Evolutionary conservation across 805 yeast species (phyloP).

Genomic region (Myxozyma udenii): DNA sequence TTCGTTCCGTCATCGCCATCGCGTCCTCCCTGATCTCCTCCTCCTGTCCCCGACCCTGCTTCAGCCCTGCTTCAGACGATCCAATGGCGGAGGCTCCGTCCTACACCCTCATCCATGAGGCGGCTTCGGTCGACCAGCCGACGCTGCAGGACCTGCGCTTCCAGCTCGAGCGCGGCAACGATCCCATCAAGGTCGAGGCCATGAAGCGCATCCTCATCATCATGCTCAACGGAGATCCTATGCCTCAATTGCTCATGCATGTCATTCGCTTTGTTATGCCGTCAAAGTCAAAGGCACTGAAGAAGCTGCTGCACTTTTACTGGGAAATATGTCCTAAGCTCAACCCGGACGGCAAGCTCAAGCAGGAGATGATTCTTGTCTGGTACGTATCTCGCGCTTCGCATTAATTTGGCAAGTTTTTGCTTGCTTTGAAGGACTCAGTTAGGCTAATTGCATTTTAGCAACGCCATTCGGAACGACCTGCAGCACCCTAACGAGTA

Average conservation of each 20-base stretch:
- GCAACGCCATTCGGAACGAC: slow-evolving; percentile 93
- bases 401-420: not conserved
- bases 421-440: not conserved
- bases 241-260: slow-evolving; percentile 93
- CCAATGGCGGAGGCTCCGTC: slow-evolving; percentile 27
- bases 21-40: not conserved
- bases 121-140: slow-evolving; percentile 41
- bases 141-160: slow-evolving; percentile 68
- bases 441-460: not conserved
- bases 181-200: slow-evolving; percentile 79
- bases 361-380: slow-evolving; percentile 97
- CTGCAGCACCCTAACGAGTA: slow-evolving; percentile 97
- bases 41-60: not conserved
- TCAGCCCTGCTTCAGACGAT: not conserved
- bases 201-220: slow-evolving; percentile 84
- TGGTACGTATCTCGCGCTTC: too few relatives aligned
- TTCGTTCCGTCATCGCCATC: slow-evolving; percentile 1
- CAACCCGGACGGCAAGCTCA: slow-evolving; percentile 82
- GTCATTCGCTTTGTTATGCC: slow-evolving; percentile 98
- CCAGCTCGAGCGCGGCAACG: slow-evolving; percentile 82
- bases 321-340: slow-evolving; percentile 98
- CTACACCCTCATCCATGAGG: slow-evolving; percentile 29
- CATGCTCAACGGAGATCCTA: slow-evolving; percentile 87
- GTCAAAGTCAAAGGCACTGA: slow-evolving; percentile 81
- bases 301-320: slow-evolving; percentile 87